Evolutionary conservation across 257 asterid species (phyloP), one percentile per base, ranked within the genome.

Genomic region (Capsicum rhomboideum): DNA sequence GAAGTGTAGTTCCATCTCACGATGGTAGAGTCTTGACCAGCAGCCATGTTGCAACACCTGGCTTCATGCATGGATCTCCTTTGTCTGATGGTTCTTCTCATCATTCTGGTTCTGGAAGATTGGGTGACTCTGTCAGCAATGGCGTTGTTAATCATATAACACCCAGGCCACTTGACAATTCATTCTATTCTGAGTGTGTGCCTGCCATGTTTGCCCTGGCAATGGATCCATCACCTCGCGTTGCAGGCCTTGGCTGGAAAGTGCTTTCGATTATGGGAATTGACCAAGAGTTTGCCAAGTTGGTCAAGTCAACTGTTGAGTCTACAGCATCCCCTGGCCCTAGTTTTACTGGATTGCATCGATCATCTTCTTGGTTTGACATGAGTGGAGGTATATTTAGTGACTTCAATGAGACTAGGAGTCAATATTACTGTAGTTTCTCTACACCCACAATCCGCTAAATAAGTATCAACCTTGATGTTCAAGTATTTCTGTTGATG

Each of bases 21-120:
- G 97, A 93, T 83, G 95, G 93, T 82, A 94, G 98, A 85, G 93
- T 87, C 46, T 94, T 97, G 83, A 88, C 93, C 37, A 91, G 98
- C 85, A 96, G 97, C 90, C 98, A 97, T 67, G 93, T 93, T 80
- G 93, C 95, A 74, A 84, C 94, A 55, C 85, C 96, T 85, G 97
- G 96, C 82, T 84, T 96, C 78, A 91, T 96, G 97, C 99, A 94
- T 44, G 99, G 99, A 84, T 96, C 99, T 87, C 97, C 99, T 61
- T 90, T 92, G 56, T 96, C 99, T 53, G 98, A 94, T 88, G 98
- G 91, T 87, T 96, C 98, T 6, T 93, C 96, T 40, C 98, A 91
- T 87, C 98, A 91, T 91, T 96, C 97, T 88, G 98, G 94, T 88
- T 90, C 97, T 86, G 98, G 97, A 71, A 87, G 91, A 66, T 74